Percentiles rank a stretch among this genome's conserved stretches.
Evolutionary conservation across 768 basidiomycete genomes (phyloP).

Genomic region (Leucosporidium scottii): DNA sequence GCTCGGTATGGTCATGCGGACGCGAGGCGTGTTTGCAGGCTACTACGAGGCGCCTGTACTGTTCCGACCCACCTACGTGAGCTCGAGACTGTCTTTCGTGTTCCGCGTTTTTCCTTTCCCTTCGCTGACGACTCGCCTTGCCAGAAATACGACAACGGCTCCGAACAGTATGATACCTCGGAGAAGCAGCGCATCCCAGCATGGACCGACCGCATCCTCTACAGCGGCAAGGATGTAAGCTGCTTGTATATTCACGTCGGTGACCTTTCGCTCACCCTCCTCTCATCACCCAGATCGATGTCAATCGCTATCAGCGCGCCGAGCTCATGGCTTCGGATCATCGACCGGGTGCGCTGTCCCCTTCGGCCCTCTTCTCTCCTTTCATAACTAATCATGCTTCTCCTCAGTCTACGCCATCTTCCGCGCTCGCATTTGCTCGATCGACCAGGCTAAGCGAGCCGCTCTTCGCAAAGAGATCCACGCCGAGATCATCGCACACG

Average conservation of each 20-base stretch:
- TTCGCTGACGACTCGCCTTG: slow-evolving; percentile 5
- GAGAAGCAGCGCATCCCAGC: slow-evolving; percentile 95
- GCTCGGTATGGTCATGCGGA: slow-evolving; percentile 67
- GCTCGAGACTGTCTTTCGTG: slow-evolving; percentile 48
- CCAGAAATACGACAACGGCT: slow-evolving; percentile 41
- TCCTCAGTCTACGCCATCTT: slow-evolving; percentile 73
- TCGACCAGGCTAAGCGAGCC: slow-evolving; percentile 61
- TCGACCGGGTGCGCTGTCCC: slow-evolving; percentile 60
- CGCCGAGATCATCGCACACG: slow-evolving; percentile 10
- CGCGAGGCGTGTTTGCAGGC: slow-evolving; percentile 65
- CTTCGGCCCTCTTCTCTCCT: too few species aligned
- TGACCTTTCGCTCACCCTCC: neutral
- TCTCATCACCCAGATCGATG: slow-evolving; percentile 49
- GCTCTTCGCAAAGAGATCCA: slow-evolving; percentile 19
- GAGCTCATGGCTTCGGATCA: slow-evolving; percentile 91
- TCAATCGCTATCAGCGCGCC: slow-evolving; percentile 71
- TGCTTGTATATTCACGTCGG: neutral
- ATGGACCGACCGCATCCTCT: slow-evolving; percentile 97
- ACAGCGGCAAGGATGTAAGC: slow-evolving; percentile 54
- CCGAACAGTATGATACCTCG: slow-evolving; percentile 85
- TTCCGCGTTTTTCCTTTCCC: too few species aligned
- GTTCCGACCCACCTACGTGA: slow-evolving; percentile 95
- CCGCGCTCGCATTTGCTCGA: slow-evolving; percentile 63
- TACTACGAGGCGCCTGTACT: slow-evolving; percentile 82
- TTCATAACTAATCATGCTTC: neutral